Conservation (phyloP, 1,139 yeast species). For the Kluyveromyces sp. region DNA sequence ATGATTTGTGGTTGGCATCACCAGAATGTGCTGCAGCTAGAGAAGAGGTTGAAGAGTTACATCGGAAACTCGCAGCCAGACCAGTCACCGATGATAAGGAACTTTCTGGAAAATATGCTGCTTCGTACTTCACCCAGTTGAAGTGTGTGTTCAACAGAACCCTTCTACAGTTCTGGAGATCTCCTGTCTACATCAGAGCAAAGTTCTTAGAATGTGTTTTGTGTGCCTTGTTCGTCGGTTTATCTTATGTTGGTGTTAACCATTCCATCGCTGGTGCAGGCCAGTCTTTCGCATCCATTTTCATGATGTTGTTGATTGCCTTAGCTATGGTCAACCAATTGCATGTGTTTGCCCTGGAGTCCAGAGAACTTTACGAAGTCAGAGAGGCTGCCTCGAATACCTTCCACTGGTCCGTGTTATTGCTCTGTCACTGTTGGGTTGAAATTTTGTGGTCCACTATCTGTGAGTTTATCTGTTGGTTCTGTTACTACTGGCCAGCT, state of each 20-base stretch:
- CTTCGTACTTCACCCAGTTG: conserved; percentile 37
- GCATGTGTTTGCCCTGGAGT: conserved; percentile 46
- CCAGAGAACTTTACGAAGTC: conserved; percentile 50
- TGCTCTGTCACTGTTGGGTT: conserved; percentile 42
- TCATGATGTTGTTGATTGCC: conserved; percentile 43
- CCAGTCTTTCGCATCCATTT: conserved; percentile 47
- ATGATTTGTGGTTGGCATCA: conserved; percentile 41
- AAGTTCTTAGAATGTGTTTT: conserved; percentile 42
- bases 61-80: conserved; percentile 23
- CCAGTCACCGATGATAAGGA: conserved; percentile 30
- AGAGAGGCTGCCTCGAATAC: conserved; percentile 57
- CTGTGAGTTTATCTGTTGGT: conserved; percentile 43
- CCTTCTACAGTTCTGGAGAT: conserved; percentile 43
- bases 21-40: conserved; percentile 35
- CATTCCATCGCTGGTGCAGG: conserved; percentile 41
- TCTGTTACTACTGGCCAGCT: conserved; percentile 50
- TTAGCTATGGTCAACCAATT: conserved; percentile 53
- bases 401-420: conserved; percentile 54
- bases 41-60: conserved; percentile 34
- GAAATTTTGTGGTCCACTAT: conserved; percentile 47
- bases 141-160: conserved; percentile 39
- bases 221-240: conserved; percentile 46
- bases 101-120: conserved; percentile 33
- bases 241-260: conserved; percentile 41
- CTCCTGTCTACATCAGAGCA: conserved; percentile 43